phyloP scores from a whole-genome alignment of 305 asterid genomes.

The Rubia balearica region DNA sequence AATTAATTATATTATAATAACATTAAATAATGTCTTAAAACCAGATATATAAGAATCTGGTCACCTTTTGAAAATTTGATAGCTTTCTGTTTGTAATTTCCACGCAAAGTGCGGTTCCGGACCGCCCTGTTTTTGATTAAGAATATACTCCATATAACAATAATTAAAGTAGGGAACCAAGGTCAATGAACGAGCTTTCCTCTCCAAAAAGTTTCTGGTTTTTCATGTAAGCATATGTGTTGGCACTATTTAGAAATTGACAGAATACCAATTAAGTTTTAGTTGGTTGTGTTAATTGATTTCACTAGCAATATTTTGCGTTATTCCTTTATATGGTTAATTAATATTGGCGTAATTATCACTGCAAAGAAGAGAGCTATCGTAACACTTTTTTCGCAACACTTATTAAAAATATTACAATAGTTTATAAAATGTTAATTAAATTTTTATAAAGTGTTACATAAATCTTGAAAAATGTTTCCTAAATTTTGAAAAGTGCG shows the following conservation, averaged over 20 bases:
- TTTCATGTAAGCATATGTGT: slow-evolving; percentile 12
- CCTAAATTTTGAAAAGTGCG: too few species aligned
- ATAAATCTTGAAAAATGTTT: too few species aligned
- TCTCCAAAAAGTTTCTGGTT: slow-evolving; percentile 17
- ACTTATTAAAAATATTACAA: too few species aligned
- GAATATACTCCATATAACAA: slow-evolving; percentile 13
- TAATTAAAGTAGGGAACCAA: slow-evolving; percentile 32
- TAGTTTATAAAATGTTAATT: too few species aligned
- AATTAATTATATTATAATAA: slow-evolving; percentile 2
- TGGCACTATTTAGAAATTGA: slow-evolving; percentile 18
- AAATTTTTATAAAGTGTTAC: too few species aligned
- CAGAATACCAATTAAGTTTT: background rate
- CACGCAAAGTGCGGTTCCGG: slow-evolving; percentile 55
- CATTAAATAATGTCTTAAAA: background rate
- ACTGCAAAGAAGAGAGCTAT: too few species aligned
- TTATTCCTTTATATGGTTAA: too few species aligned
- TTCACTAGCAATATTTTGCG: background rate
- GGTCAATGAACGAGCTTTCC: slow-evolving; percentile 53
- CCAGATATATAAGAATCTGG: background rate
- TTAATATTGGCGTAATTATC: too few species aligned
- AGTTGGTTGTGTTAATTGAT: slow-evolving; percentile 19
- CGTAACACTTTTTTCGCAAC: too few species aligned
- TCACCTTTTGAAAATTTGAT: slow-evolving; percentile 40
- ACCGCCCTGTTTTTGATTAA: slow-evolving; percentile 26
- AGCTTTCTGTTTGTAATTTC: slow-evolving; percentile 57